Base-by-base conservation (phyloP, 23 red algal species). In the Gracilaria domingensis region DNA sequence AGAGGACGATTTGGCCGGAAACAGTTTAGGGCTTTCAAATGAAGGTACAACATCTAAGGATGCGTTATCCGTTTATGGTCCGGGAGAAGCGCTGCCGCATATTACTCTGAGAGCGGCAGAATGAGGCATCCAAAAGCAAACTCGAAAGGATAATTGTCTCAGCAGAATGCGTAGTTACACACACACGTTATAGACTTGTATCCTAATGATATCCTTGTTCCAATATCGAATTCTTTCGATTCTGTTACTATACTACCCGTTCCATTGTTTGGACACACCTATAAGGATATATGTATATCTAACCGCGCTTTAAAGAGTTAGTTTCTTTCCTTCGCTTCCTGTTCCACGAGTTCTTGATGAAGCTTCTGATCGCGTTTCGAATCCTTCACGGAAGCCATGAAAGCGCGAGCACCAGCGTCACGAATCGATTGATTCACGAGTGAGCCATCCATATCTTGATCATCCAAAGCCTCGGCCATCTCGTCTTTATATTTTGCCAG, bases 351-450 rank as follows among this genome's bases (percentile, higher is more conserved):
- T 7, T 62, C 64, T 69, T 72, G 38, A 74, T 71, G 59, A 37
- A 71, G 61, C 73, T 73, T 86, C 65, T 86, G 61, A 72, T 86
- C 82, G 66, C 82, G 82, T 59, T 53, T 69, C 62, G 82, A 69
- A 39, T 86, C 82, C 35, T 1, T 50, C 24, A 86, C 60, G 7
- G 82, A 86, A 74, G 82, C 82, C 82, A 86, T 57, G 61, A 40
- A 86, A 44, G 59, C 53, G 4, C 82, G 59, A 4, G 82, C 36
- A 28, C 64, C 61, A 25, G 25, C 61, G 37, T 86, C 65, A 12
- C 1, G 20, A 12, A 86, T 54, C n/a, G 20, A 25, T 38, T 37
- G 48, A 32, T 86, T 74, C 33, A 74, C 29, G 3, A 86, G 62
- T 32, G 82, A 48, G 12, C 82, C 64, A 86, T 67, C 36, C 60